These are phyloP conservation scores for Ottelia alismoides DNA, from an alignment of 106 monocot genomes.

Conservation along the genomic window DNA sequence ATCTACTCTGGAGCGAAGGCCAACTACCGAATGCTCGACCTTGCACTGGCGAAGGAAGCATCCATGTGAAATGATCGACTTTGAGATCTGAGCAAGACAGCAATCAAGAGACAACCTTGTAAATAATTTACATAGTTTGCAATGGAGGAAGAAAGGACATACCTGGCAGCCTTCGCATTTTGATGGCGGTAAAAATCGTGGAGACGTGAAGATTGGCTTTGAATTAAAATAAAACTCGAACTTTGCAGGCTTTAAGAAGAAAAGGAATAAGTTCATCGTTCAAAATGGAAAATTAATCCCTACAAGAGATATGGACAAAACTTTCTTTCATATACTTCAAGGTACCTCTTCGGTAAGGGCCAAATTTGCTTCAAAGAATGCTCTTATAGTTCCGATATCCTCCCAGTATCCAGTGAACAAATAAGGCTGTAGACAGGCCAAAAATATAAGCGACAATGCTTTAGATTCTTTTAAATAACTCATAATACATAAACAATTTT, in stretches of 20 bases:
- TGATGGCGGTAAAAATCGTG: slow-evolving; percentile 3
- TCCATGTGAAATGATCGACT: slow-evolving; percentile 67
- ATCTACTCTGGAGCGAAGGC: slow-evolving; percentile 47
- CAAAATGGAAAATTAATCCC: too few relatives aligned
- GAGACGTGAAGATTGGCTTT: slow-evolving; percentile 11
- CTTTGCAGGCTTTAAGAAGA: slow-evolving; percentile 7
- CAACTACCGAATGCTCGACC: slow-evolving; percentile 49
- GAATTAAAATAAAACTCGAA: slow-evolving; percentile 4
- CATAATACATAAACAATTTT: too few relatives aligned
- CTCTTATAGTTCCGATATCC: slow-evolving; percentile 69
- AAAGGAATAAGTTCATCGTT: too few relatives aligned
- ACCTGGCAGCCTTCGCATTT: slow-evolving; percentile 43
- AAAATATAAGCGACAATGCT: too few relatives aligned
- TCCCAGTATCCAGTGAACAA: slow-evolving; percentile 63
- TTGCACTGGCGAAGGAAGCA: slow-evolving; percentile 52
- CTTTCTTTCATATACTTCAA: too few relatives aligned
- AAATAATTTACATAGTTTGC: too few relatives aligned
- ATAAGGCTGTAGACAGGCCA: slow-evolving; percentile 66
- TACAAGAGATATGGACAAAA: too few relatives aligned
- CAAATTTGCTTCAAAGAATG: slow-evolving; percentile 66
- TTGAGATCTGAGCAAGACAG: slow-evolving; percentile 30
- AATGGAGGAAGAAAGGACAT: slow-evolving; percentile 1
- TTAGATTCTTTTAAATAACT: too few relatives aligned
- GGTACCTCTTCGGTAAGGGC: slow-evolving; percentile 61
- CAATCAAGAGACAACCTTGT: too few relatives aligned